These are phyloP conservation scores for Chlorella sp. DNA, from an alignment of 139 green algal species.

Conservation along the genomic window DNA sequence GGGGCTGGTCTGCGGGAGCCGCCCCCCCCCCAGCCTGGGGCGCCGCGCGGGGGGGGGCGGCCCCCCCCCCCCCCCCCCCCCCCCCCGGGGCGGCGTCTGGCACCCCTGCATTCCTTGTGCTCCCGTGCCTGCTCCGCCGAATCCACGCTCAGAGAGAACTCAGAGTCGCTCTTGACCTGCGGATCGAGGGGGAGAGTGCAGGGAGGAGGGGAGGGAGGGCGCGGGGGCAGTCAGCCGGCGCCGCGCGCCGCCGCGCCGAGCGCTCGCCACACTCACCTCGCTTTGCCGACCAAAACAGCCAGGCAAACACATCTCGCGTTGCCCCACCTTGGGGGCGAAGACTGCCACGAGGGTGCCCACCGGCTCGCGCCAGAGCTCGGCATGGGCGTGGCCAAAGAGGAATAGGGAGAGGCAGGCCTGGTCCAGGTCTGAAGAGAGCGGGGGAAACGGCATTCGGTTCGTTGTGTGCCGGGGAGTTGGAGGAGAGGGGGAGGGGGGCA, in stretches of 20 bases:
- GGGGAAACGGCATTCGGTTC: neutral
- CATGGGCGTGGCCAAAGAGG: constrained; percentile 49
- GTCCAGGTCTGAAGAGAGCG: constrained; percentile 37
- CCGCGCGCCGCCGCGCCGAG: neutral
- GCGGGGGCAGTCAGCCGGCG: neutral
- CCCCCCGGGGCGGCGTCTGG: no score
- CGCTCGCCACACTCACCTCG: neutral
- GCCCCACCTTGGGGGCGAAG: constrained; percentile 19
- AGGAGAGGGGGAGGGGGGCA: no score
- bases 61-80: no score
- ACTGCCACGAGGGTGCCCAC: constrained; percentile 45
- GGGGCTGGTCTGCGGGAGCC: no score
- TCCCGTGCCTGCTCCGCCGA: constrained; percentile 30
- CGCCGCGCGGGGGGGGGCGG: no score
- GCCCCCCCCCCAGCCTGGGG: no score
- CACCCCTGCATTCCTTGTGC: no score
- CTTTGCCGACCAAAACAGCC: neutral
- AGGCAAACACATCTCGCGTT: neutral
- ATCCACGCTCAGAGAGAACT: constrained; percentile 38
- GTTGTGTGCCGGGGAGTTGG: no score
- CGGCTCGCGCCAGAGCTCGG: constrained; percentile 25
- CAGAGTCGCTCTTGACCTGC: constrained; percentile 18
- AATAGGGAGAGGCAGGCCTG: constrained; percentile 36
- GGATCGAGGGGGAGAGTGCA: neutral
- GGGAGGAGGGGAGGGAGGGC: neutral